Conservation (phyloP, 2,329 filamentous ascomycete genomes). For the Capronia epimyces region DNA sequence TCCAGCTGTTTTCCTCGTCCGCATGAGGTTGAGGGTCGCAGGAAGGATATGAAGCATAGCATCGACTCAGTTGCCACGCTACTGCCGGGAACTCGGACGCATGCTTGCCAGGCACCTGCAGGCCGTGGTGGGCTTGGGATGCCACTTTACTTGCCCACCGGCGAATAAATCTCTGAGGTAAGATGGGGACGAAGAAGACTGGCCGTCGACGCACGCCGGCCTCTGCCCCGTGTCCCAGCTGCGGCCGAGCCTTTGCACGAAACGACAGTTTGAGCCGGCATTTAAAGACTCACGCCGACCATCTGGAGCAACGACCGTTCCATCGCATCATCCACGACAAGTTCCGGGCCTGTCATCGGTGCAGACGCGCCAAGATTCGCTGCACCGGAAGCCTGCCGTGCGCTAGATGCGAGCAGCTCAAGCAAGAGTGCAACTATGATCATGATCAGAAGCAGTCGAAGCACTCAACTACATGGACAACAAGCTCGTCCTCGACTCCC, state of each 20-base stretch:
- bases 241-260: conserved; percentile 21
- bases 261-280: conserved; percentile 24
- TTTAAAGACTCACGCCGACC: conserved; percentile 19
- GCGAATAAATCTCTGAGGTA: neutral
- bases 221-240: conserved; percentile 21
- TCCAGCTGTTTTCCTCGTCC: too few species aligned
- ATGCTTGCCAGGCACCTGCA: too few species aligned
- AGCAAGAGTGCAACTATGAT: conserved; percentile 20
- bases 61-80: too few species aligned
- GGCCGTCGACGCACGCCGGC: conserved; percentile 22
- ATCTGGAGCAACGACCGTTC: conserved; percentile 18
- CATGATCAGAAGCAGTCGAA: conserved; percentile 11
- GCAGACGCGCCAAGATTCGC: conserved; percentile 20
- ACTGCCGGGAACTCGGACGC: too few species aligned
- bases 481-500: conserved; percentile 2
- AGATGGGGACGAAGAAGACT: conserved; percentile 13
- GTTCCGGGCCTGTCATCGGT: conserved; percentile 22
- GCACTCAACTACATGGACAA: neutral
- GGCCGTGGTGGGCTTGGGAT: neutral
- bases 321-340: conserved; percentile 25
- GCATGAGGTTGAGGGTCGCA: too few species aligned
- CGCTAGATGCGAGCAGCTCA: conserved; percentile 17
- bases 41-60: too few species aligned
- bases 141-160: neutral
- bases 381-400: conserved; percentile 22